phyloP scores from a whole-genome alignment of 2,329 filamentous ascomycete species.

The Triangularia setosa region DNA sequence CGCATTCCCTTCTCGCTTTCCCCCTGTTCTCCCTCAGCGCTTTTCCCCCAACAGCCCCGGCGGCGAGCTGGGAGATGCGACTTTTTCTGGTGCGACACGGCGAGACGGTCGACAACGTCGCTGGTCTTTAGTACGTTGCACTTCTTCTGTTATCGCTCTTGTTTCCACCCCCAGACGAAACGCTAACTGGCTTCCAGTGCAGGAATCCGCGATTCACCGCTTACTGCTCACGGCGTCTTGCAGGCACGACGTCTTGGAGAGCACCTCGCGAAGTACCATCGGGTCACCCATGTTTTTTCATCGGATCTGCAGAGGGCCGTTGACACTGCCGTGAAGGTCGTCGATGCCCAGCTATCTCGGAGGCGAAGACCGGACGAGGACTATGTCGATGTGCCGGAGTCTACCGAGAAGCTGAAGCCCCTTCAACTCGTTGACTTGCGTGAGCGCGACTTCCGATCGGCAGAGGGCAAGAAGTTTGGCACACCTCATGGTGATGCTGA shows the following conservation, averaged over 20 bases:
- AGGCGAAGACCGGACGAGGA: background rate
- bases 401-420: conserved; percentile 30
- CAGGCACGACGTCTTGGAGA: conserved; percentile 70
- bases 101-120: conserved; percentile 87
- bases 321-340: conserved; percentile 65
- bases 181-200: conserved; percentile 45
- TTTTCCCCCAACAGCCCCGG: background rate
- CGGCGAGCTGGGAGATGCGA: conserved; percentile 41
- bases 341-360: conserved; percentile 47
- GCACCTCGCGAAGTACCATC: conserved; percentile 47
- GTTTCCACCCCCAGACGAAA: background rate
- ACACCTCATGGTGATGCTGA: conserved; percentile 54
- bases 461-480: conserved; percentile 61
- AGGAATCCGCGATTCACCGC: conserved; percentile 71
- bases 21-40: background rate
- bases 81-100: conserved; percentile 81
- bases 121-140: conserved; percentile 62
- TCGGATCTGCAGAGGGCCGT: conserved; percentile 73
- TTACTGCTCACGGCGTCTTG: conserved; percentile 77
- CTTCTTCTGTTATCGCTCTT: background rate
- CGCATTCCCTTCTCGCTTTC: background rate
- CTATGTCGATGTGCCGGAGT: background rate
- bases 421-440: conserved; percentile 50
- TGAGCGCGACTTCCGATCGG: conserved; percentile 71
- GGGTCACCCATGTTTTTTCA: conserved; percentile 65